Evolutionary conservation across 805 yeast species (phyloP).

Genomic region (Myxozyma sirexii): DNA sequence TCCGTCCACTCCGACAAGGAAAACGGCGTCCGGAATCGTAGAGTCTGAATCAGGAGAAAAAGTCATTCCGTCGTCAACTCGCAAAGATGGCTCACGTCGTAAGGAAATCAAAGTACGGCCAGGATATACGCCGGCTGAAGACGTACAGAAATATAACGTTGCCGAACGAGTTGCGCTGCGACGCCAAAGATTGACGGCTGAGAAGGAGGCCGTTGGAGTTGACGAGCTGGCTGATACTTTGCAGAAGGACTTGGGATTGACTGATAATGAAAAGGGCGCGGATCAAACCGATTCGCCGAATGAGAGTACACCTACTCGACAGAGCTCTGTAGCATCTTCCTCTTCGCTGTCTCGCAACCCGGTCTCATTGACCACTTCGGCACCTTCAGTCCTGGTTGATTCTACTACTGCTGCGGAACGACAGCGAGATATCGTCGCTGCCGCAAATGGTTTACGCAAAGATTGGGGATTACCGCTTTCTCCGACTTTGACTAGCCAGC

Average conservation of each 20-base stretch:
- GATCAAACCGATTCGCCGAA: too few species aligned
- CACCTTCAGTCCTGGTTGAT: not conserved
- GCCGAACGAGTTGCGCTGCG: constrained; percentile 25
- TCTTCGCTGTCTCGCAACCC: not conserved
- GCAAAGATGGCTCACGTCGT: constrained; percentile 41
- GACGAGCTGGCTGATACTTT: not conserved
- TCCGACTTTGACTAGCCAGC: not conserved
- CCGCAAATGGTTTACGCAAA: not conserved
- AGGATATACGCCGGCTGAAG: constrained; percentile 41
- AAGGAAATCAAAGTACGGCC: constrained; percentile 37
- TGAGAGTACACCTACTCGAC: too few species aligned
- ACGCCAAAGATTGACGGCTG: constrained; percentile 20
- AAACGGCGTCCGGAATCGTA: constrained; percentile 24
- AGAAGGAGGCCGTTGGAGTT: not conserved
- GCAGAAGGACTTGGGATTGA: not conserved
- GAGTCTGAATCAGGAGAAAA: constrained; percentile 18
- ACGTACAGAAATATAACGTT: constrained; percentile 32
- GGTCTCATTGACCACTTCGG: not conserved
- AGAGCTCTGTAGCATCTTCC: not conserved
- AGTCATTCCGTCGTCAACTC: constrained; percentile 33
- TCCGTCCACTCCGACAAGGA: not conserved
- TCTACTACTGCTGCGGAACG: not conserved
- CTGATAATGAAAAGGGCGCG: too few species aligned
- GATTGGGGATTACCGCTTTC: not conserved
- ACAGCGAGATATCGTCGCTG: not conserved